Evolutionary conservation across 495 filamentous ascomycete species (phyloP).

Genomic region (Hypomontagnella submonticulosa): DNA sequence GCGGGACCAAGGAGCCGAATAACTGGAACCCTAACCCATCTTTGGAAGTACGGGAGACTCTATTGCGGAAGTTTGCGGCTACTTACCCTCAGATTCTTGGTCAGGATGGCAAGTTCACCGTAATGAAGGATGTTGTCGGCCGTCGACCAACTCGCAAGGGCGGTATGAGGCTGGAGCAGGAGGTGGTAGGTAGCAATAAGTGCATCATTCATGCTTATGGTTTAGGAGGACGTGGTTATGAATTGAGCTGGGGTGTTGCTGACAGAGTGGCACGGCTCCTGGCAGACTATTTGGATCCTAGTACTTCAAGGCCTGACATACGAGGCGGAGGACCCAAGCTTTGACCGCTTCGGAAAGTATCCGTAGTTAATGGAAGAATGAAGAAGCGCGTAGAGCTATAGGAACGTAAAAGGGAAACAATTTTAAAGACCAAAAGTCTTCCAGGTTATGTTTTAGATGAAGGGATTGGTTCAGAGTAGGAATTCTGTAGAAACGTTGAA

Average conservation of each 20-base stretch:
- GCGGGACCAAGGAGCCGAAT: constrained; percentile 69
- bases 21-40: constrained; percentile 65
- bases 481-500: no score
- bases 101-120: constrained; percentile 46
- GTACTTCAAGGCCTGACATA: background rate
- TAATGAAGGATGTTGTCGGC: constrained; percentile 58
- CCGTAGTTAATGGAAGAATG: no score
- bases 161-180: constrained; percentile 57
- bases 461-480: no score
- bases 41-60: constrained; percentile 55
- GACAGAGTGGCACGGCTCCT: constrained; percentile 52
- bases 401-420: no score
- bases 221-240: constrained; percentile 69
- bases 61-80: constrained; percentile 56
- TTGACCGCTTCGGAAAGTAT: background rate
- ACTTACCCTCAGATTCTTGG: constrained; percentile 54
- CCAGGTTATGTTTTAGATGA: no score
- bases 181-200: constrained; percentile 46
- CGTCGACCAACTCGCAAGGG: constrained; percentile 56
- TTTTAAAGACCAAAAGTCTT: no score
- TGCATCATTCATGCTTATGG: constrained; percentile 72
- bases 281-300: constrained; percentile 34
- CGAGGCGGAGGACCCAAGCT: constrained; percentile 12
- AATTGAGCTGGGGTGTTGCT: constrained; percentile 61
- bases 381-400: no score